A percentile compares a stretch with the other conserved stretches of the same genome.
Conservation (phyloP, 345 rosid species). For the Syzygium jambos region DNA sequence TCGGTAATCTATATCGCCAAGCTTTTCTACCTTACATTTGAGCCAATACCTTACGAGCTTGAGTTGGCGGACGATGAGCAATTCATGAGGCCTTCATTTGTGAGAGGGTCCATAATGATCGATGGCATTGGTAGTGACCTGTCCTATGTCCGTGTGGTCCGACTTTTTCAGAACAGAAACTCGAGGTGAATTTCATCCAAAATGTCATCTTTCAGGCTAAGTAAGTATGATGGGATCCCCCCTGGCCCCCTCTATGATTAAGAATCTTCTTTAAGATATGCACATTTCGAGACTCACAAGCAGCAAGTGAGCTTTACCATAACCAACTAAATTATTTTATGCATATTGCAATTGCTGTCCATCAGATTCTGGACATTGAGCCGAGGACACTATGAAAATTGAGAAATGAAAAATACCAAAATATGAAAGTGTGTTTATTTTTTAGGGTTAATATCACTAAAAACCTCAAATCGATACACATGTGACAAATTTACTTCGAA, state of each 20-base stretch:
- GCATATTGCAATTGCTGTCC: background rate
- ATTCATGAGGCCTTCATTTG: background rate
- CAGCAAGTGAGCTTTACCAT: background rate
- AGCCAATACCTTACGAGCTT: background rate
- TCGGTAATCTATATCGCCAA: background rate
- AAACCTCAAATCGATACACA: too few species aligned
- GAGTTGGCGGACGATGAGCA: accelerated
- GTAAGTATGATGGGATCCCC: accelerated
- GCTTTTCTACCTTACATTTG: background rate
- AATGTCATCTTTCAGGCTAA: background rate
- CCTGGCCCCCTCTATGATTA: too few species aligned
- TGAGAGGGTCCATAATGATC: background rate
- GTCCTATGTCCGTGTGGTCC: background rate
- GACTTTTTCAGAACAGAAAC: background rate
- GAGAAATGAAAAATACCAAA: background rate
- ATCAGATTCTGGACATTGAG: background rate
- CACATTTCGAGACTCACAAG: background rate
- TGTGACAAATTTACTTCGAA: too few species aligned
- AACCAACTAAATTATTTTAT: background rate
- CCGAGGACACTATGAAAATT: background rate
- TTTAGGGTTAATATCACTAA: too few species aligned
- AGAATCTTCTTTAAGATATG: background rate
- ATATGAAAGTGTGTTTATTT: too few species aligned
- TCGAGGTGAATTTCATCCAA: accelerated
- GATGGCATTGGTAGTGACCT: accelerated